Base-by-base conservation (phyloP, 495 filamentous ascomycete genomes). In the Penicillium salamii region DNA sequence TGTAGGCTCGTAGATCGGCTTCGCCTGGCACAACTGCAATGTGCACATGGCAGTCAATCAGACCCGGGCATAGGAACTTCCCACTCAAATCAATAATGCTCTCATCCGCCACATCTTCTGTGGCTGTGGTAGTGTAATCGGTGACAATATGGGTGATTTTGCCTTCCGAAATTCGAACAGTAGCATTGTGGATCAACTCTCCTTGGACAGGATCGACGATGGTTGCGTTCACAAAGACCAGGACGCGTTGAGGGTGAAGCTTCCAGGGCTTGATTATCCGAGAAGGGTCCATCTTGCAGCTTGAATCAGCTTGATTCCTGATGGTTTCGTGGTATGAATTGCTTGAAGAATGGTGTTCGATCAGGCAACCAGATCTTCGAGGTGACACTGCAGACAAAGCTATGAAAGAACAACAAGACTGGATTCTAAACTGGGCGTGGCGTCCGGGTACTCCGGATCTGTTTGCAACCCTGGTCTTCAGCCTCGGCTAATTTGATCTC, bases 11-110 rank as follows among this genome's bases (percentile, higher is more conserved):
- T 13, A 71, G 42, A 11, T 49, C 50, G 31, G 52, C 46, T 21
- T 68, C 61, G n/a, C 76, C 73, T 0, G 76, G 74, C 0, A 66
- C 67, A 0, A 78, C 66, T 8, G 63, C 59, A 34, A 83, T 62
- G 41, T 83, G 81, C 6, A 83, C 78, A 50, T 83, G 81, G 54
- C 69, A 72, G 58, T 84, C 81, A n/a, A 82, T 80, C 2, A 84
- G 61, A 4, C 79, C 80, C 0, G 79, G 79, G 18, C 74, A 74
- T 0, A 83, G 38, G 45, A 74, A 83, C 33, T 70, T 71, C 13
- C 71, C 73, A 0, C 57, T 57, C 4, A 74, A 52, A 43, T 81
- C 70, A 15, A 81, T 53, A 11, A 58, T 38, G 7, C 35, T 18
- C 1, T 49, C 50, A 15, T 45, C 42, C 0, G 43, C 4, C 23